phyloP scores from a whole-genome alignment of 768 basidiomycete genomes.

The Amanita exitialis region DNA sequence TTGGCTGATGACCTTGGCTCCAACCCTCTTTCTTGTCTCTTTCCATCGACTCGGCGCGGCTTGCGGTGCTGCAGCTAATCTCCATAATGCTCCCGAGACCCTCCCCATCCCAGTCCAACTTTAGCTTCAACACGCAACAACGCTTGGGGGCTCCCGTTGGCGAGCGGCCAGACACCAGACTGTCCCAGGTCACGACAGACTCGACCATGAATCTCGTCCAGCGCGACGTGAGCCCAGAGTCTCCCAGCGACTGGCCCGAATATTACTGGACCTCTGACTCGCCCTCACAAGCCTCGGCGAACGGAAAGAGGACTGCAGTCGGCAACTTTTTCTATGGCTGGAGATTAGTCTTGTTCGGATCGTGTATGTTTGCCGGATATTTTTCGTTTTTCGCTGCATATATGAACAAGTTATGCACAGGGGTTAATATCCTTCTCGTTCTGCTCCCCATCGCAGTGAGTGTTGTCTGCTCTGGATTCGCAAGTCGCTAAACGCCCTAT shows the following conservation, averaged over 20 bases:
- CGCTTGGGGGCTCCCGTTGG: not conserved
- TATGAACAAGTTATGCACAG: conserved; percentile 22
- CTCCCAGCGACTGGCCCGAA: conserved; percentile 11
- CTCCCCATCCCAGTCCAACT: not conserved
- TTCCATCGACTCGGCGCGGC: not conserved
- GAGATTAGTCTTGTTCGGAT: conserved; percentile 41
- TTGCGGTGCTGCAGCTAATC: no score
- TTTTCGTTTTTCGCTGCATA: not conserved
- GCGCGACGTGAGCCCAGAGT: conserved; percentile 12
- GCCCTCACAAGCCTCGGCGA: not conserved
- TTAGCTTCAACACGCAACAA: not conserved
- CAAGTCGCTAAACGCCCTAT: not conserved
- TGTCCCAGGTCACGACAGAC: conserved; percentile 10
- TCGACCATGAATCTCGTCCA: conserved; percentile 11
- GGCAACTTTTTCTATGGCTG: conserved; percentile 29
- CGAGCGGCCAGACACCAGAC: conserved; percentile 6
- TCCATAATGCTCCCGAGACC: no score
- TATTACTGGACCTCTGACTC: conserved; percentile 11
- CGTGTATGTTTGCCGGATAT: conserved; percentile 32
- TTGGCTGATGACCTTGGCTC: not conserved
- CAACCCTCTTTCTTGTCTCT: not conserved
- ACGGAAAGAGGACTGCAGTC: not conserved
- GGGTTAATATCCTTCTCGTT: conserved; percentile 60
- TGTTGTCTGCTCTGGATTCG: conserved; percentile 6
- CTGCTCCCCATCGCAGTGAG: conserved; percentile 62